Percentiles rank a stretch among this genome's conserved stretches.
These are phyloP conservation scores for Rubia tinctorum DNA, from an alignment of 305 asterid genomes.

Conservation along the genomic window DNA sequence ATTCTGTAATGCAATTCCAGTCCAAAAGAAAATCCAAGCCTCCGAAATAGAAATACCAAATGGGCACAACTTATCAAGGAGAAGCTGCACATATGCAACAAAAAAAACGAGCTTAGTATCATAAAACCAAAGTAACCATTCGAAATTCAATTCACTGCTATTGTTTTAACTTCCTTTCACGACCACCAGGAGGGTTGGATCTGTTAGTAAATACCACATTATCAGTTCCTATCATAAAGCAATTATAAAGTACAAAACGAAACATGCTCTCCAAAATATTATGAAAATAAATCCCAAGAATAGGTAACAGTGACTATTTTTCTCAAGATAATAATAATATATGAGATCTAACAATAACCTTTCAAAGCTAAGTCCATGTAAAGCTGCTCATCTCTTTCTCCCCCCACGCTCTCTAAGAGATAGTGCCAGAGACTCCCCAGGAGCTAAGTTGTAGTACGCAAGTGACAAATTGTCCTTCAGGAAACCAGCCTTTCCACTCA, in stretches of 20 bases:
- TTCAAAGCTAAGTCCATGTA: slow-evolving; percentile 22
- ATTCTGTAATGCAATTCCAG: slow-evolving; percentile 3
- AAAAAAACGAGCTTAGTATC: slow-evolving; percentile 24
- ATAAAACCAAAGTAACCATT: slow-evolving; percentile 19
- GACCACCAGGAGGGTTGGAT: slow-evolving; percentile 31
- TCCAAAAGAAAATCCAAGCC: slow-evolving; percentile 15
- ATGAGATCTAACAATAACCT: slow-evolving; percentile 35
- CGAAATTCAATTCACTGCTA: slow-evolving; percentile 16
- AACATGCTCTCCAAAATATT: slow-evolving; percentile 23
- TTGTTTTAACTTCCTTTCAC: slow-evolving; percentile 25
- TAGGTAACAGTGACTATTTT: slow-evolving; percentile 22
- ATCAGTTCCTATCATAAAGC: slow-evolving; percentile 24
- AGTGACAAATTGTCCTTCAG: slow-evolving; percentile 94
- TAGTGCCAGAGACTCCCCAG: slow-evolving; percentile 72
- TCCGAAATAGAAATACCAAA: slow-evolving; percentile 21
- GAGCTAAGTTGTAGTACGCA: slow-evolving; percentile 80
- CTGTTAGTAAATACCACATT: slow-evolving; percentile 32
- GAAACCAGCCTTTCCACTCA: slow-evolving; percentile 98
- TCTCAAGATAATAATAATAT: slow-evolving; percentile 11
- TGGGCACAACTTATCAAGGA: slow-evolving; percentile 19
- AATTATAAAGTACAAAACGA: slow-evolving; percentile 27
- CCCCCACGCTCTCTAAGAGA: slow-evolving; percentile 99
- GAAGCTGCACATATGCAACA: slow-evolving; percentile 37
- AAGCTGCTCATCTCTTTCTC: slow-evolving; percentile 75
- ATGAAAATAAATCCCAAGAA: slow-evolving; percentile 15